Evolutionary conservation across 352 stramenopile species (phyloP).

Genomic region (Phytopythium kandeliae): DNA sequence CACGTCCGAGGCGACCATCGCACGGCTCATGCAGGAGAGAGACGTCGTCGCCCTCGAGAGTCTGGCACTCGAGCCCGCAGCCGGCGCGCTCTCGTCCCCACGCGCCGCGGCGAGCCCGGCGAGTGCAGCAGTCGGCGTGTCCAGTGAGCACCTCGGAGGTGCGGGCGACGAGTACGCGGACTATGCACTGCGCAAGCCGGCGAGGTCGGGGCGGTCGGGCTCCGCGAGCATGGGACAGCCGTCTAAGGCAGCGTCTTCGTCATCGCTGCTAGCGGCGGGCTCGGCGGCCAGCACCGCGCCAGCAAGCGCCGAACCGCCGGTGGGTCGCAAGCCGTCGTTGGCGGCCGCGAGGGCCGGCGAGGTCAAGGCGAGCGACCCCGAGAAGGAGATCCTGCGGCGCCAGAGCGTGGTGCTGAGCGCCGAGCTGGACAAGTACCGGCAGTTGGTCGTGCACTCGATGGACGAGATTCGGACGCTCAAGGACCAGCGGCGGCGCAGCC

Average conservation of each 20-base stretch:
- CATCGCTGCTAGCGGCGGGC: not conserved
- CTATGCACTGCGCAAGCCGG: conserved; percentile 4
- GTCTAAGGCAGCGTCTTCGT: conserved; percentile 2
- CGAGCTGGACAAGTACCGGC: conserved; percentile 33
- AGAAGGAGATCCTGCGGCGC: conserved; percentile 32
- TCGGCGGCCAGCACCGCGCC: no score
- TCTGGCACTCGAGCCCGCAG: conserved; percentile 12
- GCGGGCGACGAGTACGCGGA: conserved; percentile 1
- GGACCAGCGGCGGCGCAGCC: conserved; percentile 23
- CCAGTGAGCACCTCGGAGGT: not conserved
- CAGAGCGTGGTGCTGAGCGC: conserved; percentile 26
- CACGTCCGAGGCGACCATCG: conserved; percentile 47
- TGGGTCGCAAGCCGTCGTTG: no score
- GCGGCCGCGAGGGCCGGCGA: not conserved
- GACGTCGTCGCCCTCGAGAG: conserved; percentile 32
- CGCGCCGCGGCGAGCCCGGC: not conserved
- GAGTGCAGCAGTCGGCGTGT: not conserved
- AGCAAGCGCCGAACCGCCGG: no score
- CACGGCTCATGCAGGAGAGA: conserved; percentile 40
- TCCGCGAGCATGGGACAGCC: not conserved
- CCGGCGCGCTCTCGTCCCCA: not conserved
- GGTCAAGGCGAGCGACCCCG: not conserved
- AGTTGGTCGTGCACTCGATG: conserved; percentile 35
- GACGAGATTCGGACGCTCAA: conserved; percentile 29
- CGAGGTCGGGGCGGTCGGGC: not conserved